Percentiles rank a stretch among this genome's conserved stretches.
Conservation (phyloP, 176 grass and related monocot genomes). For the Bothriochloa decipiens region DNA sequence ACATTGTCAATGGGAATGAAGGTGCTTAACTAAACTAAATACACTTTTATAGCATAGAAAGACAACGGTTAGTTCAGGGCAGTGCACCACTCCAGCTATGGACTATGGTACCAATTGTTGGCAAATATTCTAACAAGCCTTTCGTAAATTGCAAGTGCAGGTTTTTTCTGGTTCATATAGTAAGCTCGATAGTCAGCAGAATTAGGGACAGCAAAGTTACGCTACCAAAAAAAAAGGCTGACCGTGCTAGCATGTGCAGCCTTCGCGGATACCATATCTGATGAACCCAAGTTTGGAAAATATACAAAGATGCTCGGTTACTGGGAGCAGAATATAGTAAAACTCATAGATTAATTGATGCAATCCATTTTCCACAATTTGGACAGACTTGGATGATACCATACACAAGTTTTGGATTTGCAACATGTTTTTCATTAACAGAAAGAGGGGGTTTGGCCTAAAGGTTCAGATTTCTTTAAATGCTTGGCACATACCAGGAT, state of each 20-base stretch:
- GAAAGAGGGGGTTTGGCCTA: not conserved
- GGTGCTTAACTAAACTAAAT: not conserved
- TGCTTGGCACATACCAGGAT: slow-evolving; percentile 62
- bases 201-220: slow-evolving; percentile 21
- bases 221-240: not conserved
- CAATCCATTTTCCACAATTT: not conserved
- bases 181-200: slow-evolving; percentile 30
- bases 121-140: slow-evolving; percentile 18
- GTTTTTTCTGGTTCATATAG: slow-evolving; percentile 11
- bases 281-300: slow-evolving; percentile 30
- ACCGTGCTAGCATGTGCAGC: not conserved
- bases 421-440: slow-evolving; percentile 23
- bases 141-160: not conserved
- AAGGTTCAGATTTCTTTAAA: not conserved
- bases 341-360: not conserved
- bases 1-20: not conserved
- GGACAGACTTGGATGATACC: not conserved
- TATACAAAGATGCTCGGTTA: not conserved
- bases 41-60: slow-evolving; percentile 28
- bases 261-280: slow-evolving; percentile 6
- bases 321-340: slow-evolving; percentile 16
- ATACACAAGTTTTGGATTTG: not conserved
- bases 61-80: not conserved
- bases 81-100: slow-evolving; percentile 11
- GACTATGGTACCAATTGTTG: not conserved